Conservation (phyloP, 2,329 filamentous ascomycete genomes). For the Neopestalotiopsis sp. region DNA sequence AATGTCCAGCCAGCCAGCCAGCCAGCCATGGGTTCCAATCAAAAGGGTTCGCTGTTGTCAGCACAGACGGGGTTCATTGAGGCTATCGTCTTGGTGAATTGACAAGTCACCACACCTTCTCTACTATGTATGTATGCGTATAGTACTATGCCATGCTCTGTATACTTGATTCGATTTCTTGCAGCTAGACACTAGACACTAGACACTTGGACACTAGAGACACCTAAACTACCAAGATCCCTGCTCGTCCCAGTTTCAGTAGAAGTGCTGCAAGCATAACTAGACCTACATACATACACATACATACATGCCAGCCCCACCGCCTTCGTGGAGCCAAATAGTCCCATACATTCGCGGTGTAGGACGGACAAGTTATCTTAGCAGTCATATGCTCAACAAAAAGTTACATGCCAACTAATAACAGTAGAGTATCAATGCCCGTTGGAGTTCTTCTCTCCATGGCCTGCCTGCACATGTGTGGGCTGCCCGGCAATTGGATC, state of each 20-base stretch:
- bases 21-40: not conserved
- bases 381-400: too few relatives aligned
- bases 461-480: too few relatives aligned
- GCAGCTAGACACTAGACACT: not conserved
- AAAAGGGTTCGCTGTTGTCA: not conserved
- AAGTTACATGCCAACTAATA: too few relatives aligned
- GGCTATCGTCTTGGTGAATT: not conserved
- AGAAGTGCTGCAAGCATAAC: not conserved
- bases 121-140: too few relatives aligned
- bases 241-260: constrained; percentile 2
- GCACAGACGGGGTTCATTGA: constrained; percentile 8
- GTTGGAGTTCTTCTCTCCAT: too few relatives aligned
- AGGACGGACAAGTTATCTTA: not conserved
- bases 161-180: not conserved
- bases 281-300: not conserved
- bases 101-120: not conserved
- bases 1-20: not conserved
- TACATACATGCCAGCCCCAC: not conserved
- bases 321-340: not conserved
- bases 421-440: too few relatives aligned
- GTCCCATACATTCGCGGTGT: constrained; percentile 2
- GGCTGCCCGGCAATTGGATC: too few relatives aligned
- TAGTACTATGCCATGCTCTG: not conserved
- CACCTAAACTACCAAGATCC: not conserved
- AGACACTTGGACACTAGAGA: not conserved